These are phyloP conservation scores for Corynespora cassiicola DNA, from an alignment of 2,329 filamentous ascomycete genomes.

Conservation along the genomic window DNA sequence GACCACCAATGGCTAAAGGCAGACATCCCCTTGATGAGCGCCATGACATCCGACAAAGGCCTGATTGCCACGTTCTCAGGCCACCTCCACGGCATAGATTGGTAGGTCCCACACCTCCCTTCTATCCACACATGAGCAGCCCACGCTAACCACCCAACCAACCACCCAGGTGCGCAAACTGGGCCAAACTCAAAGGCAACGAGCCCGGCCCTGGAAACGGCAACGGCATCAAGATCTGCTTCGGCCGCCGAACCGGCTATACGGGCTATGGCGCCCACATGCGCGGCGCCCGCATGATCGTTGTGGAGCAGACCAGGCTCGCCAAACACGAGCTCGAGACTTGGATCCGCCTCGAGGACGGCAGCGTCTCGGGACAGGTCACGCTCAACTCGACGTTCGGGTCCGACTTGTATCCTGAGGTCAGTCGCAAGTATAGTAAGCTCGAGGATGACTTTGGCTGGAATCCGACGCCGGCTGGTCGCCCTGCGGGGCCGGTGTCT, in stretches of 20 bases:
- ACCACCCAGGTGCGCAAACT: slow-evolving; percentile 47
- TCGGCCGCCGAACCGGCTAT: slow-evolving; percentile 72
- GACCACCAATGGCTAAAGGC: slow-evolving; percentile 50
- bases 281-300: slow-evolving; percentile 65
- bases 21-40: slow-evolving; percentile 69
- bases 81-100: slow-evolving; percentile 64
- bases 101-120: slow-evolving; percentile 5
- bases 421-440: too few species aligned
- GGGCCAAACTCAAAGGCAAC: slow-evolving; percentile 31
- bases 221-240: slow-evolving; percentile 59
- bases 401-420: slow-evolving; percentile 60
- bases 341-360: slow-evolving; percentile 67
- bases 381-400: slow-evolving; percentile 67
- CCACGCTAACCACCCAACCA: too few species aligned
- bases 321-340: slow-evolving; percentile 57
- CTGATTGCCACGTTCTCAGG: slow-evolving; percentile 61
- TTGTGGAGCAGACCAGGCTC: slow-evolving; percentile 54
- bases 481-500: too few species aligned
- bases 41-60: slow-evolving; percentile 62
- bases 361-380: slow-evolving; percentile 58
- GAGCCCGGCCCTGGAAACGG: slow-evolving; percentile 41
- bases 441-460: too few species aligned
- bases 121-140: neutral
- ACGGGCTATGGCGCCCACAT: slow-evolving; percentile 72
- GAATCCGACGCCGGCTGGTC: too few species aligned